Conservation (phyloP, 2,329 filamentous ascomycete genomes). For the Scedosporium dehoogii region DNA sequence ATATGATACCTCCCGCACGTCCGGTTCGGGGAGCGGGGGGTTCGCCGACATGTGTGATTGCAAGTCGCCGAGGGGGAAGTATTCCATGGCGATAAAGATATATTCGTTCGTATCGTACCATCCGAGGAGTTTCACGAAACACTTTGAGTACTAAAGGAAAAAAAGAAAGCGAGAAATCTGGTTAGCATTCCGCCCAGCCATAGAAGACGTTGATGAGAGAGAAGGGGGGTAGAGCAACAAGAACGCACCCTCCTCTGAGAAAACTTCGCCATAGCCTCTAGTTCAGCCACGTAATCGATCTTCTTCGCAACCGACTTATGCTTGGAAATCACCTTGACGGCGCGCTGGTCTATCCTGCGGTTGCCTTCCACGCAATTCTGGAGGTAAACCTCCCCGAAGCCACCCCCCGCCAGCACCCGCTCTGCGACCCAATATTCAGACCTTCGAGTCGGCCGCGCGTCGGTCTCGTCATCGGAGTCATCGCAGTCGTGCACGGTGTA, state of each 20-base stretch:
- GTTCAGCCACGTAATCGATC: constrained; percentile 11
- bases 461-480: constrained; percentile 10
- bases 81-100: constrained; percentile 17
- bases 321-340: constrained; percentile 13
- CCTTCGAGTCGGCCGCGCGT: constrained; percentile 8
- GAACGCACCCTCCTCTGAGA: constrained; percentile 11
- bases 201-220: too few species aligned
- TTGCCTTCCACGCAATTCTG: constrained; percentile 8
- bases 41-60: constrained; percentile 9
- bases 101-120: constrained; percentile 13
- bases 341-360: constrained; percentile 8
- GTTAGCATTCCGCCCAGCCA: too few species aligned
- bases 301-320: constrained; percentile 3
- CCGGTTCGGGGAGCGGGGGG: constrained; percentile 10
- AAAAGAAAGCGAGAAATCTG: too few species aligned
- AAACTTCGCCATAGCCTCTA: constrained; percentile 15
- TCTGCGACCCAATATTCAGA: constrained; percentile 10
- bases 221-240: not conserved
- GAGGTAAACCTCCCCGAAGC: constrained; percentile 11
- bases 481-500: constrained; percentile 7
- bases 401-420: constrained; percentile 10
- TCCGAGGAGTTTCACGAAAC: constrained; percentile 15
- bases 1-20: constrained; percentile 11
- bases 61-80: constrained; percentile 14
- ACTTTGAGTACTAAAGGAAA: constrained; percentile 11